Conservation (phyloP, 169 alveolate genomes). For the Cryptosporidium felis region DNA sequence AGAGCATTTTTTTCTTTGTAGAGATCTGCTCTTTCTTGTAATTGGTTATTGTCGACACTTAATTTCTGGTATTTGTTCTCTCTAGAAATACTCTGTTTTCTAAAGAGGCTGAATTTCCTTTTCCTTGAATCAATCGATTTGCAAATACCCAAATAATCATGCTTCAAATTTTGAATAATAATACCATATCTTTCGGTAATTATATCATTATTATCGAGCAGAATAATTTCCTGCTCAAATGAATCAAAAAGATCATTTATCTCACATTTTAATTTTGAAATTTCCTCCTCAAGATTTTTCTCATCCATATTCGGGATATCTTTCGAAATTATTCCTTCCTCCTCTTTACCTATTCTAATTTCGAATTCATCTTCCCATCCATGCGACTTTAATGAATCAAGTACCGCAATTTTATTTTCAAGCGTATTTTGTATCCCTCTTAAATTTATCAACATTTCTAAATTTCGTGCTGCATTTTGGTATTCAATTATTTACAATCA, state of each 20-base stretch:
- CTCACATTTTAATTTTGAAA: conserved; percentile 13
- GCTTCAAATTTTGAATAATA: conserved; percentile 23
- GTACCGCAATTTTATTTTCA: conserved; percentile 14
- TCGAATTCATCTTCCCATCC: not conserved
- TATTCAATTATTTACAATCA: too few relatives aligned
- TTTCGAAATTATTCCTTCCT: not conserved
- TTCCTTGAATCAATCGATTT: conserved; percentile 43
- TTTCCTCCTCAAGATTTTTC: not conserved
- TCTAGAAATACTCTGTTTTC: not conserved
- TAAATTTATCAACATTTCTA: conserved; percentile 10
- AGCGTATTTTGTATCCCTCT: conserved; percentile 40
- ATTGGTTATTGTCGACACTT: not conserved
- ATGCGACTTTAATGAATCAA: conserved; percentile 13
- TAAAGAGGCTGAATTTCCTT: conserved; percentile 1
- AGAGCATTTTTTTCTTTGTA: conserved; percentile 12
- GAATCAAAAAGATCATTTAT: conserved; percentile 24
- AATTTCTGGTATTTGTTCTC: conserved; percentile 9
- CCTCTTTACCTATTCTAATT: not conserved
- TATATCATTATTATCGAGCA: not conserved
- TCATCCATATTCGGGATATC: not conserved
- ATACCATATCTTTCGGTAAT: conserved; percentile 14
- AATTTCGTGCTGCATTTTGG: too few relatives aligned
- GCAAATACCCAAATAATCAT: conserved; percentile 33
- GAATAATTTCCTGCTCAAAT: conserved; percentile 15
- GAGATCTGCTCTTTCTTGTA: conserved; percentile 5